These are phyloP conservation scores for Paramecium primaurelia DNA, from an alignment of 73 alveolate species.

Conservation along the genomic window DNA sequence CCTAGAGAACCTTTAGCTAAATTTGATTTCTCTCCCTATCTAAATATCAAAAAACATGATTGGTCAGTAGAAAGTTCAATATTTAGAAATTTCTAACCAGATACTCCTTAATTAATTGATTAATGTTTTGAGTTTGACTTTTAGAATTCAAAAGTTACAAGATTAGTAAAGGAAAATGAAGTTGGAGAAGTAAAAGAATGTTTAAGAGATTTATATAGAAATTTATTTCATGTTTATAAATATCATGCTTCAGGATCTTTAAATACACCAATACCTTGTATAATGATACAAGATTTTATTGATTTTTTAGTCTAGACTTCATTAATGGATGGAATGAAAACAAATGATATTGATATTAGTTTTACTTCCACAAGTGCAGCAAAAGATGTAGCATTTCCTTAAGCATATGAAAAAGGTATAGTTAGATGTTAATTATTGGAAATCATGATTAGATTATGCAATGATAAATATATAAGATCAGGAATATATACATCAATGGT, in stretches of 20 bases:
- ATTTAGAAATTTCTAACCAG: constrained; percentile 30
- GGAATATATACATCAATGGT: neutral
- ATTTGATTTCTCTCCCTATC: constrained; percentile 35
- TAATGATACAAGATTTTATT: neutral
- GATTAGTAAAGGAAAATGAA: neutral
- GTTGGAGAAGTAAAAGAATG: neutral
- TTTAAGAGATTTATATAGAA: neutral
- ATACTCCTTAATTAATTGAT: neutral
- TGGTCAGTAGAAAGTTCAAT: constrained; percentile 38
- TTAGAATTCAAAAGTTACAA: neutral
- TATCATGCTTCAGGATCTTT: neutral
- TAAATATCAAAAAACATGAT: neutral
- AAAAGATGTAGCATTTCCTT: constrained; percentile 20
- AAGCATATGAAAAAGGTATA: constrained; percentile 24
- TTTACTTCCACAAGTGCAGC: constrained; percentile 2
- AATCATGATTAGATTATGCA: constrained; percentile 23
- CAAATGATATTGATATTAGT: neutral
- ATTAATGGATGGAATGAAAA: neutral
- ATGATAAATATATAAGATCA: constrained; percentile 11
- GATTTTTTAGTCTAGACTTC: neutral
- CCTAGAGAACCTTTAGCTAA: neutral
- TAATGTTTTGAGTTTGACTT: constrained; percentile 29
- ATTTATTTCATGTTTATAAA: constrained; percentile 3
- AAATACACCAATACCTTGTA: neutral
- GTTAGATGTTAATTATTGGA: constrained; percentile 44